Conservation (phyloP, 495 filamentous ascomycete species). For the Podospora pseudopauciseta region DNA sequence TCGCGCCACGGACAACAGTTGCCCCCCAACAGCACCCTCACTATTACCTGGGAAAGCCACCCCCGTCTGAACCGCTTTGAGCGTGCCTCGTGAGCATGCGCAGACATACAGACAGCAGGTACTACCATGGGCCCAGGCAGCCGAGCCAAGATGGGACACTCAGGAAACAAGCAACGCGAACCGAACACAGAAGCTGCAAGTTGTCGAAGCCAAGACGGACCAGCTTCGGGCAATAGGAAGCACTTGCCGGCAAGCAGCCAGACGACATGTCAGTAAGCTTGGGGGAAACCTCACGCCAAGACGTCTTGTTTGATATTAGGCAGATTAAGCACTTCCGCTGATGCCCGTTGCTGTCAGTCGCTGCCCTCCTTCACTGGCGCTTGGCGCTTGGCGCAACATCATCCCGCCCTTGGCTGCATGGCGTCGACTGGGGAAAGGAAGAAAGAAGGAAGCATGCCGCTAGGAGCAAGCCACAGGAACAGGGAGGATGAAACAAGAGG, state of each 20-base stretch:
- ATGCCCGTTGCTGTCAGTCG: slow-evolving; percentile 4
- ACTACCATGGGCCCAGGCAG: neutral
- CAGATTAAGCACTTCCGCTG: neutral
- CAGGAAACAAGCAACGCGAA: slow-evolving; percentile 6
- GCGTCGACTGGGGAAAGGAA: neutral
- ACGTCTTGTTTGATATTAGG: slow-evolving; percentile 13
- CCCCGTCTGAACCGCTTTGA: slow-evolving; percentile 29
- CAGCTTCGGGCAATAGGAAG: slow-evolving; percentile 1
- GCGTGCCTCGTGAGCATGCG: slow-evolving; percentile 17
- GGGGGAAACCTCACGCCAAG: slow-evolving; percentile 4
- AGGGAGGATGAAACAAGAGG: neutral
- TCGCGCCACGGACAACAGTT: slow-evolving; percentile 8
- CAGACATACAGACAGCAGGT: neutral
- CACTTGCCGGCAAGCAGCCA: neutral
- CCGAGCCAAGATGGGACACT: neutral
- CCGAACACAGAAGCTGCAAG: neutral
- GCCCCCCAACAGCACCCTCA: slow-evolving; percentile 11
- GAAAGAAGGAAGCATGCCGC: neutral
- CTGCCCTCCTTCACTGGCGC: neutral
- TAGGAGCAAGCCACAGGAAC: slow-evolving; percentile 3
- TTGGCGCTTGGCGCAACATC: slow-evolving; percentile 5
- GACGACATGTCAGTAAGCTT: neutral
- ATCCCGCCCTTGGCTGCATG: slow-evolving; percentile 6
- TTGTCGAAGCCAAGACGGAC: slow-evolving; percentile 8
- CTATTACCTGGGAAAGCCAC: slow-evolving; percentile 23